phyloP scores from a whole-genome alignment of 257 asterid species.

The Solanum lycopersicoides region DNA sequence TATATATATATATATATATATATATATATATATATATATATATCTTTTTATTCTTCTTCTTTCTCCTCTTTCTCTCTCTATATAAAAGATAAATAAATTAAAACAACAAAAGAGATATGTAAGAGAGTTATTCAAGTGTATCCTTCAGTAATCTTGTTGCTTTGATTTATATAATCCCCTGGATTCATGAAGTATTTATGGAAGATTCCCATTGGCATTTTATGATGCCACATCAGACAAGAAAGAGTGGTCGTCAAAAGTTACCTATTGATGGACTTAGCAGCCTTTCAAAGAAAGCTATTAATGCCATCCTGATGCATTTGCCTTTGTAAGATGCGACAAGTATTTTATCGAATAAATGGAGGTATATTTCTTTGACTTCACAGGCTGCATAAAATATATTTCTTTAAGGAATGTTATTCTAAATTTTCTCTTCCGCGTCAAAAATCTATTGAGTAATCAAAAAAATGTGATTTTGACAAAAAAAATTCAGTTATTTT shows the following conservation, averaged over 20 bases:
- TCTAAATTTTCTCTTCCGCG: neutral
- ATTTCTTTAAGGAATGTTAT: neutral
- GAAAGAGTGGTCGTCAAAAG: neutral
- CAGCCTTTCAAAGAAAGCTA: neutral
- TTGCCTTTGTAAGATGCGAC: neutral
- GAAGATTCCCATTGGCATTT: neutral
- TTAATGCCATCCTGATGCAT: neutral
- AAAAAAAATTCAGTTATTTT: too few species aligned
- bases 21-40: too few species aligned
- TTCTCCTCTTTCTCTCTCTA: too few species aligned
- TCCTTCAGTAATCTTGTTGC: too few species aligned
- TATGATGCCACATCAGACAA: neutral
- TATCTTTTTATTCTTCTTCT: too few species aligned
- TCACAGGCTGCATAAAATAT: neutral
- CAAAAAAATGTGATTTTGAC: neutral
- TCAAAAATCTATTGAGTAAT: neutral
- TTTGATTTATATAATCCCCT: neutral
- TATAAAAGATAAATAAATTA: too few species aligned
- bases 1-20: too few species aligned
- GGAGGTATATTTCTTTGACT: neutral
- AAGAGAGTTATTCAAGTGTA: too few species aligned
- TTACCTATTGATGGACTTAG: neutral
- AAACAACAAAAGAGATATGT: too few species aligned
- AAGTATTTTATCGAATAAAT: neutral
- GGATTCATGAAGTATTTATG: neutral